Evolutionary conservation across 2,329 filamentous ascomycete genomes (phyloP).

Genomic region (Pleomassaria siparia): DNA sequence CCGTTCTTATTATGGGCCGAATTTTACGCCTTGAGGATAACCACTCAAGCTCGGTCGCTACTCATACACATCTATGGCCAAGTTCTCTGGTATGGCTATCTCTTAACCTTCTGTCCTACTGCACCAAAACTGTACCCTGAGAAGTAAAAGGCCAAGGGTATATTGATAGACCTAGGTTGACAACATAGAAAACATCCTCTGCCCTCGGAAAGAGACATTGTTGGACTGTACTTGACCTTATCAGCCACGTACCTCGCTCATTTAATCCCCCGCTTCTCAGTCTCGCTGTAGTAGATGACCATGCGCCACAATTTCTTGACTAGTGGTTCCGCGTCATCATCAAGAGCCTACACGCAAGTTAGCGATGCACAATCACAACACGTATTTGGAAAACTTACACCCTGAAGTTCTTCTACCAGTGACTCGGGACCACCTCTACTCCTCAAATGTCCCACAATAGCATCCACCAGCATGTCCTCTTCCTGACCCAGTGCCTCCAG

Average conservation of each 20-base stretch:
- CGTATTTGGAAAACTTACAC: conserved; percentile 58
- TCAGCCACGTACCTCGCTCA: conserved; percentile 9
- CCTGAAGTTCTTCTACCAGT: conserved; percentile 80
- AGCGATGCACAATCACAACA: conserved; percentile 24
- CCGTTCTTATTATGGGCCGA: too few relatives aligned
- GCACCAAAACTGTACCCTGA: too few relatives aligned
- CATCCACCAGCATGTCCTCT: conserved; percentile 91
- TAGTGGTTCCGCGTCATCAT: conserved; percentile 90
- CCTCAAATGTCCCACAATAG: conserved; percentile 83
- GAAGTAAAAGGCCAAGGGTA: too few relatives aligned
- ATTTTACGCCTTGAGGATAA: too few relatives aligned
- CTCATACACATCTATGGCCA: too few relatives aligned
- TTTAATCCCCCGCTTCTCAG: conserved; percentile 79
- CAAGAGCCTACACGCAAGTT: conserved; percentile 66
- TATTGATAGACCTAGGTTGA: too few relatives aligned
- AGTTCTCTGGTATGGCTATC: too few relatives aligned
- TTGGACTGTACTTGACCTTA: background rate
- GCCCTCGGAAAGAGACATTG: background rate
- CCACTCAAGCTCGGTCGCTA: too few relatives aligned
- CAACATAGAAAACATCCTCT: too few relatives aligned
- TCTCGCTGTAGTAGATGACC: conserved; percentile 97
- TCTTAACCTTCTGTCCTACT: too few relatives aligned
- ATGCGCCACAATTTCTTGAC: conserved; percentile 98
- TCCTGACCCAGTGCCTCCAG: conserved; percentile 95
- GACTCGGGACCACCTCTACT: conserved; percentile 74